Evolutionary conservation across 1,139 yeast species (phyloP).

Genomic region (Kodamaea derodonti): DNA sequence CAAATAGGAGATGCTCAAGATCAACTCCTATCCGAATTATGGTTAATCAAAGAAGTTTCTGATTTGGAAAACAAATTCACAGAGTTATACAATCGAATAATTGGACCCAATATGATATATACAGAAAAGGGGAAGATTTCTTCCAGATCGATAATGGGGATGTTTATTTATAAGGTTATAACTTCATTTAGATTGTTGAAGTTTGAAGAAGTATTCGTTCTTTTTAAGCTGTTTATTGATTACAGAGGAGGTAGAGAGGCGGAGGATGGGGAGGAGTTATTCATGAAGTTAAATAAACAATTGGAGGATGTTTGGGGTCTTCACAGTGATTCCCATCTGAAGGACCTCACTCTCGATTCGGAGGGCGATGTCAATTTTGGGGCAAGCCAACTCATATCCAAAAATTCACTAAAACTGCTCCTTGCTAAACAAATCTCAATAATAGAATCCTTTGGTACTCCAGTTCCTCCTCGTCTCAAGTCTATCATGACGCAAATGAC

Average conservation of each 20-base stretch:
- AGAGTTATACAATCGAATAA: constrained; percentile 6
- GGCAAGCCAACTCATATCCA: constrained; percentile 36
- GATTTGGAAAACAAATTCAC: constrained; percentile 24
- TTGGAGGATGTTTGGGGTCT: constrained; percentile 15
- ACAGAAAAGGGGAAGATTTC: constrained; percentile 16
- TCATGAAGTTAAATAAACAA: constrained; percentile 17
- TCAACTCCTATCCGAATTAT: constrained; percentile 16
- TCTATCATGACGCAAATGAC: constrained; percentile 46
- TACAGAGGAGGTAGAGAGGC: constrained; percentile 34
- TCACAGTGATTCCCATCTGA: too few relatives aligned
- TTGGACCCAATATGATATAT: constrained; percentile 10
- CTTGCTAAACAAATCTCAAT: constrained; percentile 55
- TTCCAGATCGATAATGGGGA: constrained; percentile 36
- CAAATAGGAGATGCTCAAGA: constrained; percentile 8
- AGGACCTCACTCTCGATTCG: background rate
- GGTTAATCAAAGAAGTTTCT: constrained; percentile 36
- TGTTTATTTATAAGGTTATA: constrained; percentile 34
- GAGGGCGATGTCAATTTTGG: background rate
- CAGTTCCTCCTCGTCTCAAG: constrained; percentile 45
- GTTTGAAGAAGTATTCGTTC: constrained; percentile 51
- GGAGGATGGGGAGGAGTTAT: constrained; percentile 13
- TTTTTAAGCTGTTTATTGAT: constrained; percentile 53
- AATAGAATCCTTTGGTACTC: constrained; percentile 51
- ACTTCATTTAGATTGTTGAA: constrained; percentile 51
- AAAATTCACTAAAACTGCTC: constrained; percentile 49